Percentiles rank a stretch among this genome's conserved stretches.
These are phyloP conservation scores for Clavaria fumosa DNA, from an alignment of 768 basidiomycete genomes.

Conservation along the genomic window DNA sequence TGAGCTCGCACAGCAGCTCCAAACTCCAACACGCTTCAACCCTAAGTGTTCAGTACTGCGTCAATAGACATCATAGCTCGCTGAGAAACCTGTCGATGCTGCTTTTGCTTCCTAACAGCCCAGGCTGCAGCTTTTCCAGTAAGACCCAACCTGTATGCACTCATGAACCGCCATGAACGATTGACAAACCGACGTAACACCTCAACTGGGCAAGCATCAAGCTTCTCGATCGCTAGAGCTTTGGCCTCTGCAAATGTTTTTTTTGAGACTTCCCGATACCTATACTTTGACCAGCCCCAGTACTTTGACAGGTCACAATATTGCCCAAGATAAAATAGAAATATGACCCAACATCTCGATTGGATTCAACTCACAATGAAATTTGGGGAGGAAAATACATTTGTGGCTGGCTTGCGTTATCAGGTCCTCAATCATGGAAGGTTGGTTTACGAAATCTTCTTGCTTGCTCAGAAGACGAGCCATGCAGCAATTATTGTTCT, in stretches of 20 bases:
- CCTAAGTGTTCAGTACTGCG: conserved; percentile 17
- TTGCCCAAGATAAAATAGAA: background rate
- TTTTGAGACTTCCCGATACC: conserved; percentile 19
- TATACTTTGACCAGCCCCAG: conserved; percentile 23
- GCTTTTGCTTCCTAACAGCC: too few species aligned
- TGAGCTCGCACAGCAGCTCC: too few species aligned
- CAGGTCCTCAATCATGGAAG: conserved; percentile 7
- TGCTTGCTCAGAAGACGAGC: conserved; percentile 16
- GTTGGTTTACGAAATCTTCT: conserved; percentile 18
- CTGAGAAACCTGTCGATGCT: too few species aligned
- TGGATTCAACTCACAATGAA: conserved; percentile 18
- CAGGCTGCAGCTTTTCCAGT: too few species aligned
- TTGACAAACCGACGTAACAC: conserved; percentile 24
- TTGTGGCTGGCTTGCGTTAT: conserved; percentile 7
- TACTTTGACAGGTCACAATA: conserved; percentile 4
- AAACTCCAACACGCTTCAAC: too few species aligned
- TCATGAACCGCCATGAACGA: too few species aligned
- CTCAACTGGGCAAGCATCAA: conserved; percentile 23
- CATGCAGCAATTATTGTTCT: conserved; percentile 19
- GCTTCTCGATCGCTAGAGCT: conserved; percentile 11
- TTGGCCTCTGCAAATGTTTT: conserved; percentile 20
- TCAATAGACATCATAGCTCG: conserved; percentile 21
- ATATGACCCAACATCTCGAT: conserved; percentile 19
- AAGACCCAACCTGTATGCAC: too few species aligned
- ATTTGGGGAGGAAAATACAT: conserved; percentile 17